Conservation (phyloP, 495 filamentous ascomycete genomes). For the Penicillium fimorum region DNA sequence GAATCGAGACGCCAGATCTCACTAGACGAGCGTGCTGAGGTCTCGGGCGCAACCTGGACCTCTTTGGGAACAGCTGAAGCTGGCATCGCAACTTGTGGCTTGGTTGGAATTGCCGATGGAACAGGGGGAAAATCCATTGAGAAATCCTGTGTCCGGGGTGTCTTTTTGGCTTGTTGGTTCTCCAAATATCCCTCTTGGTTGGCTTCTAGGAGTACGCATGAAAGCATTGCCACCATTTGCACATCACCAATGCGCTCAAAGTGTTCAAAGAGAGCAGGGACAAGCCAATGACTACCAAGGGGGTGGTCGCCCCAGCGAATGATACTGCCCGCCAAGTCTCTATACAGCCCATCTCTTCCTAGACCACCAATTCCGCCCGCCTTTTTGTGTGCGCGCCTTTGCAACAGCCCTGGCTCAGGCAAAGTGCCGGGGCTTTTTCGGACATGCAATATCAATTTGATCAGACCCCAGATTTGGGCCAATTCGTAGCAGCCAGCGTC, state of each 20-base stretch:
- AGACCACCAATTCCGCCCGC: slow-evolving; percentile 23
- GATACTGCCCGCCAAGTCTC: slow-evolving; percentile 45
- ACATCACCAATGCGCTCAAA: slow-evolving; percentile 78
- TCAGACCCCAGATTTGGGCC: slow-evolving; percentile 80
- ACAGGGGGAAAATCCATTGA: slow-evolving; percentile 35
- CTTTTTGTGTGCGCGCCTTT: slow-evolving; percentile 23
- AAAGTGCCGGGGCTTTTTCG: slow-evolving; percentile 56
- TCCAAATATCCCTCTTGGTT: slow-evolving; percentile 27
- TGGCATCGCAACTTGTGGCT: slow-evolving; percentile 35
- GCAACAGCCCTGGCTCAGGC: slow-evolving; percentile 47
- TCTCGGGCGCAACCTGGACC: slow-evolving; percentile 55
- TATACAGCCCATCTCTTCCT: slow-evolving; percentile 17
- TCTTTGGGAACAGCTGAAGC: slow-evolving; percentile 59
- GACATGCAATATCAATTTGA: slow-evolving; percentile 72
- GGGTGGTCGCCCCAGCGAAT: slow-evolving; percentile 88
- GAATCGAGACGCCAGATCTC: slow-evolving; percentile 45
- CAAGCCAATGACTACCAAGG: slow-evolving; percentile 69
- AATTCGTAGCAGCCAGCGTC: slow-evolving; percentile 71
- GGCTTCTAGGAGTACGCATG: slow-evolving; percentile 78
- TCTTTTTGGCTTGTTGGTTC: slow-evolving; percentile 16
- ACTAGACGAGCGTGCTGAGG: slow-evolving; percentile 49
- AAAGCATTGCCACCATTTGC: slow-evolving; percentile 94
- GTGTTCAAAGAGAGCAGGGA: slow-evolving; percentile 63
- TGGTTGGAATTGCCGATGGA: slow-evolving; percentile 27
- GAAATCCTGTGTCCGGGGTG: slow-evolving; percentile 27